Evolutionary conservation across 768 basidiomycete species (phyloP).

Genomic region (Termitomyces sp.): DNA sequence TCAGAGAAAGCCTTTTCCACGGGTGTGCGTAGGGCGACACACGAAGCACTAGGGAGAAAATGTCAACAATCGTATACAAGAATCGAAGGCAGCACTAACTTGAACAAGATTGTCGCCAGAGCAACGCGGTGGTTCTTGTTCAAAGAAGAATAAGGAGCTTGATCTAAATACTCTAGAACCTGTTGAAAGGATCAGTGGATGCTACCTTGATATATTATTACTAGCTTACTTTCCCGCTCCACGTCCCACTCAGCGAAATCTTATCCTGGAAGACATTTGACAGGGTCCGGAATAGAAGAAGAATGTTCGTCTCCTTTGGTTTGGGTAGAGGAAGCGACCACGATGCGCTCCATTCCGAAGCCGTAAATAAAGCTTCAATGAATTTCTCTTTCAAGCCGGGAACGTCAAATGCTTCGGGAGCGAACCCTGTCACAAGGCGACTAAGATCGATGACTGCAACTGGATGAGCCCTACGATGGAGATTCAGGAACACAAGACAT

Average conservation of each 20-base stretch:
- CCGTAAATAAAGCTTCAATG: slow-evolving; percentile 60
- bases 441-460: slow-evolving; percentile 77
- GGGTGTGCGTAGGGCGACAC: slow-evolving; percentile 42
- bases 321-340: slow-evolving; percentile 61
- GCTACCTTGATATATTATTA: not conserved
- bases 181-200: slow-evolving; percentile 21
- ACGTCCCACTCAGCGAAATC: slow-evolving; percentile 37
- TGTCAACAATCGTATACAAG: not conserved
- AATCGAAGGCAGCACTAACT: slow-evolving; percentile 50
- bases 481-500: not conserved
- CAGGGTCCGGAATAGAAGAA: slow-evolving; percentile 74
- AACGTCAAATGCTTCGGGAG: slow-evolving; percentile 45
- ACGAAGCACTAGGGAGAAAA: slow-evolving; percentile 57
- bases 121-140: slow-evolving; percentile 74
- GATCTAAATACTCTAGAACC: slow-evolving; percentile 53
- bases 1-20: slow-evolving; percentile 35
- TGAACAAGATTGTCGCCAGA: slow-evolving; percentile 79
- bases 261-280: slow-evolving; percentile 75
- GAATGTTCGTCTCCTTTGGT: slow-evolving; percentile 77
- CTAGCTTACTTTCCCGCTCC: slow-evolving; percentile 48
- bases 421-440: slow-evolving; percentile 68
- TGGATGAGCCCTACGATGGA: not conserved
- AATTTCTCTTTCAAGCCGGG: slow-evolving; percentile 45
- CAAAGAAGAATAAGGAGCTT: slow-evolving; percentile 49
- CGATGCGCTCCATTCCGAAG: slow-evolving; percentile 59